These are phyloP conservation scores for Syzygium aromaticum DNA, from an alignment of 345 rosid species.

Conservation along the genomic window DNA sequence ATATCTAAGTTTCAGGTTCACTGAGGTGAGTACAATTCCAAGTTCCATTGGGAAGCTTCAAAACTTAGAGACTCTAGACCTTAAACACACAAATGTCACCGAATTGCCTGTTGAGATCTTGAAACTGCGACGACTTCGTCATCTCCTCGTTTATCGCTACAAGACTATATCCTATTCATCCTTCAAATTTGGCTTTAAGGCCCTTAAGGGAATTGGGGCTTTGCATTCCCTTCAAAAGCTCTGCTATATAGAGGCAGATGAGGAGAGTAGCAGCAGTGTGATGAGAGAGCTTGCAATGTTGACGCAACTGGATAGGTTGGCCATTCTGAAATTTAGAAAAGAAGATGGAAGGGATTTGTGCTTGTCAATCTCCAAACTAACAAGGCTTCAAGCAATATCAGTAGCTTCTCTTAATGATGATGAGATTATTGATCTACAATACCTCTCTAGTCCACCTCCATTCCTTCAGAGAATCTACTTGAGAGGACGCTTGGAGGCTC, in stretches of 20 bases:
- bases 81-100: constrained; percentile 24
- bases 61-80: constrained; percentile 33
- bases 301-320: constrained; percentile 23
- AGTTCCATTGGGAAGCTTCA: constrained; percentile 21
- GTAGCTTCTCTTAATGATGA: too few relatives aligned
- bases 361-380: not conserved
- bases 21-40: constrained; percentile 26
- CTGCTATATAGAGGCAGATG: not conserved
- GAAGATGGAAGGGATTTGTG: constrained; percentile 26
- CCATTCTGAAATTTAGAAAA: constrained; percentile 19
- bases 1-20: constrained; percentile 27
- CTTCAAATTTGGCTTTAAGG: constrained; percentile 18
- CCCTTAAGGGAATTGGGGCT: constrained; percentile 10
- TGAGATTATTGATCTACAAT: too few relatives aligned
- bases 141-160: constrained; percentile 26
- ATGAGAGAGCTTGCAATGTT: constrained; percentile 21
- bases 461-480: too few relatives aligned
- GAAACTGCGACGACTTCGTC: constrained; percentile 26
- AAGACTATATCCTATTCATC: constrained; percentile 10
- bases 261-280: not conserved
- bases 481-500: not conserved
- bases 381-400: too few relatives aligned
- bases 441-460: too few relatives aligned
- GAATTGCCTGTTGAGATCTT: constrained; percentile 23
- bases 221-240: not conserved